Conservation (phyloP, 257 asterid species). For the Verbena officinalis region DNA sequence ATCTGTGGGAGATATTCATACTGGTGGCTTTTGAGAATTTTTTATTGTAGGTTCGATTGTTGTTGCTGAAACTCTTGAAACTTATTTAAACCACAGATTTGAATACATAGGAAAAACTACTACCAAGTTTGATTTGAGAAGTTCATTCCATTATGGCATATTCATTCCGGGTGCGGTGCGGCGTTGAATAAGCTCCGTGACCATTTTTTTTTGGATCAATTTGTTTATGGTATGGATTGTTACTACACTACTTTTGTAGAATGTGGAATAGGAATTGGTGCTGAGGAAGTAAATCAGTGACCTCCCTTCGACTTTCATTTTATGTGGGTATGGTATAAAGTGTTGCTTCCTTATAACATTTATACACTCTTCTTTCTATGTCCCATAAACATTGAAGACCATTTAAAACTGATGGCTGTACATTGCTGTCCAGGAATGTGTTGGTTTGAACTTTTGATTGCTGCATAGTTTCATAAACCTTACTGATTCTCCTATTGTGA, state of each 20-base stretch:
- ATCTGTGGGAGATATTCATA: conserved; percentile 14
- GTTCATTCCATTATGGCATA: neutral
- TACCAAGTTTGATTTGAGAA: neutral
- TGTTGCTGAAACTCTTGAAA: neutral
- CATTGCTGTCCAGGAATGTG: conserved; percentile 5
- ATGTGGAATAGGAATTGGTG: neutral
- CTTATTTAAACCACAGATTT: neutral
- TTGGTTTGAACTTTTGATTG: conserved; percentile 14
- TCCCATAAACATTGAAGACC: neutral
- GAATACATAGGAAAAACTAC: neutral
- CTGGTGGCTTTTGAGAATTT: conserved; percentile 5
- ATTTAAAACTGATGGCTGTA: conserved; percentile 3
- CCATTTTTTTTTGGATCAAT: too few species aligned
- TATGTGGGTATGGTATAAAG: conserved; percentile 1
- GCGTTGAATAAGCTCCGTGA: too few species aligned
- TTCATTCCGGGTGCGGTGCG: too few species aligned
- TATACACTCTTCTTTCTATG: conserved; percentile 3
- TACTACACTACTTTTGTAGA: too few species aligned
- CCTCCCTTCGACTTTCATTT: conserved; percentile 3
- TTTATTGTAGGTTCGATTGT: neutral
- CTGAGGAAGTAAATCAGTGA: neutral
- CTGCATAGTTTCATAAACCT: conserved; percentile 9
- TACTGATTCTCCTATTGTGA: conserved; percentile 21
- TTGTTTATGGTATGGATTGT: too few species aligned
- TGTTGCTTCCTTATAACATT: conserved; percentile 6